Evolutionary conservation across 1,284 basidiomycete species (phyloP), one percentile per base, ranked within the genome.

Genomic region (Ceratobasidium theobromae): DNA sequence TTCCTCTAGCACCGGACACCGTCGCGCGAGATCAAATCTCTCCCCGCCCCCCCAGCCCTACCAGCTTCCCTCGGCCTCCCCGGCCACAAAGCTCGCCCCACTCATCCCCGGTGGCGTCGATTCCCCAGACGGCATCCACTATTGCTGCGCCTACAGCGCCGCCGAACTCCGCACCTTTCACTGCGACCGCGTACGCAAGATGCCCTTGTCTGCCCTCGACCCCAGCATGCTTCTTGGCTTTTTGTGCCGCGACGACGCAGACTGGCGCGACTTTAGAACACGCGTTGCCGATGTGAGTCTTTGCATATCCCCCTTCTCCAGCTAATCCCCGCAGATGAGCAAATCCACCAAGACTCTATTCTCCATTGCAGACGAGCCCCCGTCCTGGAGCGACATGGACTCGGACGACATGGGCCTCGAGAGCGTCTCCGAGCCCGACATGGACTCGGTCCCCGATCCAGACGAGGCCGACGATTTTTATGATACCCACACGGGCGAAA

Each of bases 181-280:
- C 76, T 95, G 93, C 74, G 95, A 98, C 27, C 86, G 89, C 21
- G 88, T 98, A 46, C 83, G 93, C 74, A 95, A 95, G 82, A 95
- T 98, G 91, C 89, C 90, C 0, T 77, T 98, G 51, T 85, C 86
- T 40, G 87, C 88, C n/a, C 77, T 99, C 58, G 96, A 98, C 74
- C 96, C 97, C 11, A 96, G 93, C 73, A 98, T 99, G 96, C 79
- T 99, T 8, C 81, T 98, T 62, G 95, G 95, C 16, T 98, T 99
- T 76, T 74, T 98, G 70, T 88, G 90, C 73, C 84, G 84, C 70
- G 85, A 91, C 73, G 89, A 94, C 76, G 79, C 76, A 21, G 93
- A 96, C 62, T 96, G 94, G 87, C 76, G 81, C 14, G 93, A 97
- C 76, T 85, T 98, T 68, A 83, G 86, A 70, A 79, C 77, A 55